Conservation (phyloP, 2,329 filamentous ascomycete species). For the Botrytis hyacinthi region DNA sequence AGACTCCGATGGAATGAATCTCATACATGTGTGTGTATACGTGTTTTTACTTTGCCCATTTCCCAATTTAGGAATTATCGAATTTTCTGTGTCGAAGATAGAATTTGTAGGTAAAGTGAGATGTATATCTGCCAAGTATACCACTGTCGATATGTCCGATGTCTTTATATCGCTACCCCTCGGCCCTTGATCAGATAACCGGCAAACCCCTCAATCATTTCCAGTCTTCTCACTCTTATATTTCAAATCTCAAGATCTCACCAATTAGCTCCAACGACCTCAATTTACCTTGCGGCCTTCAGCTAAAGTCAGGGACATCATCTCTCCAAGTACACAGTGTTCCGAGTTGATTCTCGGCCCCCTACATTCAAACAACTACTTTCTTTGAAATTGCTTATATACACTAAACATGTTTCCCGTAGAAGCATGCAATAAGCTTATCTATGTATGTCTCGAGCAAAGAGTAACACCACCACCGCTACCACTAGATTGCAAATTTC, state of each 20-base stretch:
- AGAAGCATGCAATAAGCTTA: neutral
- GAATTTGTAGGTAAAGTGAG: neutral
- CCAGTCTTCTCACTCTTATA: neutral
- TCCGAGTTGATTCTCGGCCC: no score
- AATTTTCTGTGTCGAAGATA: neutral
- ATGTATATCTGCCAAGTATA: neutral
- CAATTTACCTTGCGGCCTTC: neutral
- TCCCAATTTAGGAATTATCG: neutral
- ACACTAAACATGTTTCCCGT: neutral
- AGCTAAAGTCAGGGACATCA: neutral
- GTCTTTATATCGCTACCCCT: neutral
- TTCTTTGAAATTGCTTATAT: neutral
- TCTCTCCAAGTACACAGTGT: neutral
- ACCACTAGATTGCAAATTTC: no score
- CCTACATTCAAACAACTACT: no score
- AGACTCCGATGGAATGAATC: neutral
- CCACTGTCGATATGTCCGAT: neutral
- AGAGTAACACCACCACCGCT: neutral
- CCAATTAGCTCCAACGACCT: neutral
- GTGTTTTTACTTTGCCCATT: neutral
- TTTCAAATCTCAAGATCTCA: neutral
- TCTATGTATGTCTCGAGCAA: neutral
- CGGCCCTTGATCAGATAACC: neutral
- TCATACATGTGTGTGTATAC: neutral
- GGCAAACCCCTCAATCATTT: no score